phyloP scores from a whole-genome alignment of 2,329 filamentous ascomycete genomes.

The Phialophora chinensis region DNA sequence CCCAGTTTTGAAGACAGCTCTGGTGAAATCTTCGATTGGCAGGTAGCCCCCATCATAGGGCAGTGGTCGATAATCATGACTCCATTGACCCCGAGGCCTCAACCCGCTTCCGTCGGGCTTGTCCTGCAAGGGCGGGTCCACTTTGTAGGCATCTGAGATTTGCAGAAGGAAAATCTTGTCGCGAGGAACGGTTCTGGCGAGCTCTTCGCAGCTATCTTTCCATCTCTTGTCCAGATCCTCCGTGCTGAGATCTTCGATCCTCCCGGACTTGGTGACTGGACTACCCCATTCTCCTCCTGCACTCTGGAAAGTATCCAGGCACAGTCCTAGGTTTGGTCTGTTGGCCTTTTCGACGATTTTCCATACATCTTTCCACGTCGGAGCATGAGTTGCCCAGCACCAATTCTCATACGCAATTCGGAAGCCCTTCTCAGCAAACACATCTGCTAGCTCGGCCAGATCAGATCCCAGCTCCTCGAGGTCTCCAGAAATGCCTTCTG shows the following conservation, averaged over 20 bases:
- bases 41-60: constrained; percentile 75
- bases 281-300: constrained; percentile 76
- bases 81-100: constrained; percentile 71
- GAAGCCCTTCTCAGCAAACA: constrained; percentile 63
- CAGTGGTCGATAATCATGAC: constrained; percentile 71
- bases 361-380: constrained; percentile 73
- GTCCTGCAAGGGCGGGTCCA: constrained; percentile 60
- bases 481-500: constrained; percentile 60
- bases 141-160: constrained; percentile 75
- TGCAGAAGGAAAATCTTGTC: constrained; percentile 78
- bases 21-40: constrained; percentile 68
- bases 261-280: constrained; percentile 67
- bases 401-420: constrained; percentile 79
- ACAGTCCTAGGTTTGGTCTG: constrained; percentile 71
- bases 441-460: constrained; percentile 67
- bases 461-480: constrained; percentile 63
- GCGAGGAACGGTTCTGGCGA: constrained; percentile 63
- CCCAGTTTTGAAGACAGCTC: constrained; percentile 70
- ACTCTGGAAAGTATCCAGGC: constrained; percentile 79
- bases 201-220: constrained; percentile 60
- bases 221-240: constrained; percentile 62
- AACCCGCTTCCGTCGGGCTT: constrained; percentile 59
- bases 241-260: constrained; percentile 61
- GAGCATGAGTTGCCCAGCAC: constrained; percentile 77
- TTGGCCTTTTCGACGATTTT: constrained; percentile 68